Base-by-base conservation (phyloP, 2,329 filamentous ascomycete species). In the Colletotrichum spinosum region DNA sequence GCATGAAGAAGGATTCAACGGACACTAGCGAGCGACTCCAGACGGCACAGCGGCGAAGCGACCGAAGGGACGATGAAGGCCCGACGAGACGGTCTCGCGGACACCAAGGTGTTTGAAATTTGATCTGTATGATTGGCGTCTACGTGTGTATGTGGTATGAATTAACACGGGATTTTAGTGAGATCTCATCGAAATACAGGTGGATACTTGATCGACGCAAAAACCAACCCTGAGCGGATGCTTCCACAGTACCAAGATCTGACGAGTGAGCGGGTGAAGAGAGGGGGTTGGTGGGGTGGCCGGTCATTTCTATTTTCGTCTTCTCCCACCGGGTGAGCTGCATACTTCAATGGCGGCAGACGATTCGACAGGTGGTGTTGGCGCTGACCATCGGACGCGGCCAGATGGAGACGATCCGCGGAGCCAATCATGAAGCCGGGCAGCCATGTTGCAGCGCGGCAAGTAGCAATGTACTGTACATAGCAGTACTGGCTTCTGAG, bases 1-100 rank as follows among this genome's bases (percentile, higher is more conserved):
- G 90, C 85, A 88, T 68, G 84, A 89, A 72, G 88, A 89, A 69
- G 86, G 84, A 6, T 90, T 90, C 74, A 77, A 78, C 69, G 79
- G 74, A 55, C 76, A 77, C 63, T 80, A 68, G 69, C 74, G 33
- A 46, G 17, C 3, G 25, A 25, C 25, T 25, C 25, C 25, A 25
- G 25, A 25, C 25, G 25, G 25, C 25, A 25, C 4, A 25, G 25
- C 42, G 45, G 35, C 45, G 37, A 50, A 38, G 38, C 34, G 12
- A 52, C 13, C 15, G 25, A 35, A 11, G 42, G 41, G n/a, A 37
- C 33, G 35, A 41, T 33, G 25, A 13, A 34, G 33, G 52, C 46
- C 35, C 25, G 41, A 55, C 10, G 39, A 51, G 10, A 50, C 15
- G 39, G 12, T 35, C 39, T 11, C n/a, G 25, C 5, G 25, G 3